Conservation (phyloP, 2,329 filamentous ascomycete species). For the Exophiala oligosperma region DNA sequence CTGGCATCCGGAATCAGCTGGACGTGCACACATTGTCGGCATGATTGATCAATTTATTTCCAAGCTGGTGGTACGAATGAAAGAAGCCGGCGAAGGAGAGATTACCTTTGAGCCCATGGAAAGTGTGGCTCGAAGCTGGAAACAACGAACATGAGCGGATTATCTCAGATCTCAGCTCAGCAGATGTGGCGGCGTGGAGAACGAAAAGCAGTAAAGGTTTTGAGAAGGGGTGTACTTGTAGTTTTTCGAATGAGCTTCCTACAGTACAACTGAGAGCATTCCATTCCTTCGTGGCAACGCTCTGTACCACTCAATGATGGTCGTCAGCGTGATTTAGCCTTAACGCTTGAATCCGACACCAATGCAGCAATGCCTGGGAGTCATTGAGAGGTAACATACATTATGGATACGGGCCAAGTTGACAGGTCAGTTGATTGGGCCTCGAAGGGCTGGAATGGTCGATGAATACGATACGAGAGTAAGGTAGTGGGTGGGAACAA, state of each 20-base stretch:
- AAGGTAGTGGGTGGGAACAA: background rate
- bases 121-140: conserved; percentile 27
- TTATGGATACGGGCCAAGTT: too few species aligned
- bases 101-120: conserved; percentile 32
- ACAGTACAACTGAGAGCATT: too few species aligned
- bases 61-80: conserved; percentile 21
- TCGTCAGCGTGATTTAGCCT: too few species aligned
- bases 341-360: too few species aligned
- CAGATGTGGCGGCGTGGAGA: background rate
- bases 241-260: too few species aligned
- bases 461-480: background rate
- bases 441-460: too few species aligned
- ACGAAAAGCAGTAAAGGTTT: background rate
- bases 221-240: background rate
- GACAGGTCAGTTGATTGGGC: too few species aligned
- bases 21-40: conserved; percentile 29
- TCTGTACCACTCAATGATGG: too few species aligned
- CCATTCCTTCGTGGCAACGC: too few species aligned
- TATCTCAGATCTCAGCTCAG: conserved; percentile 13
- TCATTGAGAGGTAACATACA: too few species aligned
- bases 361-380: too few species aligned
- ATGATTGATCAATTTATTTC: conserved; percentile 31
- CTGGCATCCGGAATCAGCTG: conserved; percentile 30
- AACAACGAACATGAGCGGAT: conserved; percentile 15
- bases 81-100: conserved; percentile 25